These are phyloP conservation scores for Pistacia integerrima DNA, from an alignment of 345 rosid genomes.

Conservation along the genomic window DNA sequence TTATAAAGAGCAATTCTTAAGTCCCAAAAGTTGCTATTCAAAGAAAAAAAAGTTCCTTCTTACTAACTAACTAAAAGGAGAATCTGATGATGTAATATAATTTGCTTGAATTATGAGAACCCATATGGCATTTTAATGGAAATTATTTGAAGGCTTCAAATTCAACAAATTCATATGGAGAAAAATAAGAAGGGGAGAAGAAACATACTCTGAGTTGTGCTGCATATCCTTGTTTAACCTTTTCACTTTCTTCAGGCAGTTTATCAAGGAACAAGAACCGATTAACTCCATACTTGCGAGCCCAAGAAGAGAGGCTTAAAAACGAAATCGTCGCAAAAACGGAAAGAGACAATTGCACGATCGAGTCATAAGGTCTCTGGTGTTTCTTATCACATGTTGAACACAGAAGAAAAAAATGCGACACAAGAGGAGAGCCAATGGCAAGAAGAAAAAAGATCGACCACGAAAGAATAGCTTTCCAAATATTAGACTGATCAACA, in stretches of 20 bases:
- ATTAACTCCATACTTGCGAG: constrained; percentile 66
- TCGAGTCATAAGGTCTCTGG: constrained; percentile 72
- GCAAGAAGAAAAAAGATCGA: constrained; percentile 66
- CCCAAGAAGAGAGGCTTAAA: constrained; percentile 61
- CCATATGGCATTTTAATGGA: background rate
- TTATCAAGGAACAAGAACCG: constrained; percentile 78
- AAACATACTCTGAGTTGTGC: constrained; percentile 59
- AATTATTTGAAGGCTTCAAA: background rate
- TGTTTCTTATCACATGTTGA: constrained; percentile 64
- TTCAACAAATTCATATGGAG: background rate
- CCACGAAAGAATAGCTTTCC: constrained; percentile 64
- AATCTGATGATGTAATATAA: background rate
- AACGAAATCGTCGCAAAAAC: constrained; percentile 70
- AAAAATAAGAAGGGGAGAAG: background rate
- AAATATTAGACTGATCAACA: constrained; percentile 60
- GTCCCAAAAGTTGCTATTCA: background rate
- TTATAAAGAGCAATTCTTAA: background rate
- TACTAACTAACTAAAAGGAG: background rate
- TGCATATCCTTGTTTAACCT: constrained; percentile 55
- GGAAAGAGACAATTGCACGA: constrained; percentile 76
- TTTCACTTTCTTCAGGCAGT: constrained; percentile 51
- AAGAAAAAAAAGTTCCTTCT: background rate
- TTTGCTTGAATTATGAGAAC: background rate
- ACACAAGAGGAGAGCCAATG: constrained; percentile 60
- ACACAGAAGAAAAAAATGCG: constrained; percentile 71